Evolutionary conservation across 2,329 filamentous ascomycete genomes (phyloP).

Genomic region (Nigrograna mackinnonii): DNA sequence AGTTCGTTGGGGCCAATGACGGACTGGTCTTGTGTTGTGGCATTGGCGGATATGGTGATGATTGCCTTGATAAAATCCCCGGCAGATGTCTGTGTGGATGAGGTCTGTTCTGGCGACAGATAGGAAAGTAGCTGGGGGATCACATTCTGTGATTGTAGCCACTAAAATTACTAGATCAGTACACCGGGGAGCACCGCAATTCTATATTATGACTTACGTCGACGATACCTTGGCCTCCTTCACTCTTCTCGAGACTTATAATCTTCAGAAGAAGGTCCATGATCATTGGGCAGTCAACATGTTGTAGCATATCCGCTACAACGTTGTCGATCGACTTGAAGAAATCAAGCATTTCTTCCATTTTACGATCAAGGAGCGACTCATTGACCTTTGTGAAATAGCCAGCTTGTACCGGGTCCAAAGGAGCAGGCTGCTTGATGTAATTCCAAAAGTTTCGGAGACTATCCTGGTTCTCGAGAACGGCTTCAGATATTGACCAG

Average conservation of each 20-base stretch:
- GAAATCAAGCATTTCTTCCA: constrained; percentile 91
- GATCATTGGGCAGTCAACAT: constrained; percentile 96
- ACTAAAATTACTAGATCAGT: constrained; percentile 56
- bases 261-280: constrained; percentile 98
- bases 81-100: constrained; percentile 92
- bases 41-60: constrained; percentile 97
- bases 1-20: constrained; percentile 98
- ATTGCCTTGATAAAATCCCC: constrained; percentile 98
- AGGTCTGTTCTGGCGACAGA: constrained; percentile 80
- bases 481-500: constrained; percentile 92
- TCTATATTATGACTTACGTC: constrained; percentile 64
- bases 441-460: constrained; percentile 91
- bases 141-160: constrained; percentile 87
- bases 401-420: constrained; percentile 91
- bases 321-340: constrained; percentile 83
- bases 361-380: constrained; percentile 96
- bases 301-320: constrained; percentile 82
- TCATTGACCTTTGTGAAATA: constrained; percentile 99
- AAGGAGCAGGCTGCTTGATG: constrained; percentile 77
- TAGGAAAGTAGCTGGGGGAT: constrained; percentile 87
- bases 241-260: constrained; percentile 90
- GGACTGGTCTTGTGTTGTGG: constrained; percentile 97
- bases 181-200: background rate
- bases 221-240: constrained; percentile 88
- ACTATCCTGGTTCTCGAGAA: constrained; percentile 81